Evolutionary conservation across 225 moss, liverwort and hornwort species (phyloP).

Genomic region (Bryoerythrophyllum caledonicum): DNA sequence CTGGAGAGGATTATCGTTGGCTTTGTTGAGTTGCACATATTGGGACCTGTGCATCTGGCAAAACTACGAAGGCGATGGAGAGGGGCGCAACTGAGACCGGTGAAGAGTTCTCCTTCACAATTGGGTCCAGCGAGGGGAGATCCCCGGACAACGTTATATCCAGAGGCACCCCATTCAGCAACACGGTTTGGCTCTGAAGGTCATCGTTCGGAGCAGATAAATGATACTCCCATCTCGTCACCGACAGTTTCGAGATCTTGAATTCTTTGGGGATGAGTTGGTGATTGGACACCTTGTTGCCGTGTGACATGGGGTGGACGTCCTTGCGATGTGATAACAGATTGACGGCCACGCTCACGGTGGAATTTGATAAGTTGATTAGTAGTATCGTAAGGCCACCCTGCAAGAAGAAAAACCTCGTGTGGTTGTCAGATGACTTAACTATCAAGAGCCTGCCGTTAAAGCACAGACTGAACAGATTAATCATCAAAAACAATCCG

Average conservation of each 20-base stretch:
- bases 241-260: not conserved
- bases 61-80: constrained; percentile 67
- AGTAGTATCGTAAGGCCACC: constrained; percentile 74
- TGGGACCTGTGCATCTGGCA: constrained; percentile 41
- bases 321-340: constrained; percentile 22
- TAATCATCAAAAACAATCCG: not conserved
- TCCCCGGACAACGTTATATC: constrained; percentile 43
- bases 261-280: constrained; percentile 16
- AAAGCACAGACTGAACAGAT: not conserved
- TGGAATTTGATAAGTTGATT: constrained; percentile 73
- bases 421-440: not conserved
- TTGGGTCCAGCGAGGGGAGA: constrained; percentile 50
- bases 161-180: constrained; percentile 72
- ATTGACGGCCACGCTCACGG: constrained; percentile 46
- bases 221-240: constrained; percentile 47
- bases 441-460: constrained; percentile 1
- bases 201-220: constrained; percentile 53
- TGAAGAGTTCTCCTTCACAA: constrained; percentile 35
- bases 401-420: constrained; percentile 35
- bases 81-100: constrained; percentile 62
- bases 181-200: constrained; percentile 55
- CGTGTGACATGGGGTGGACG: constrained; percentile 2
- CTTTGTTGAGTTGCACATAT: constrained; percentile 29
- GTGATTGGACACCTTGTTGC: constrained; percentile 5
- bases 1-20: constrained; percentile 8